Conservation (phyloP, 176 grass and related monocot genomes). For the Puya raimondii region DNA sequence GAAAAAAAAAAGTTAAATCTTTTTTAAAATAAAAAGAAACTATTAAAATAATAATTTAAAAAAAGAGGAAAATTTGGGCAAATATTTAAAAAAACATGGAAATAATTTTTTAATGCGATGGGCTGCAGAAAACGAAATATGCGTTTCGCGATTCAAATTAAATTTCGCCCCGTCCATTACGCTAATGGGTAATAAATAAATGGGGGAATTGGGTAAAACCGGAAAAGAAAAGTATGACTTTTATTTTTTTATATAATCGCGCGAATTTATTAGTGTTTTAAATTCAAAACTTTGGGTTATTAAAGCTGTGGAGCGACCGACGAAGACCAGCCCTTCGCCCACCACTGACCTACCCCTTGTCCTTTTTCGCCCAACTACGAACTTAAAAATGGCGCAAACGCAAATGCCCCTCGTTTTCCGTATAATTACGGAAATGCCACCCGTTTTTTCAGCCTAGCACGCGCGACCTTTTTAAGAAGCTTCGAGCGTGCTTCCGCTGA, state of each 20-base stretch:
- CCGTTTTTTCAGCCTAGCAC: too few species aligned
- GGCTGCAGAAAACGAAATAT: background rate
- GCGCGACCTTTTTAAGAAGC: too few species aligned
- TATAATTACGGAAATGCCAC: background rate
- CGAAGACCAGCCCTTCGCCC: background rate
- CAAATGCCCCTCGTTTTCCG: background rate
- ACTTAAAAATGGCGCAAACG: background rate
- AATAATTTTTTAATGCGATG: background rate
- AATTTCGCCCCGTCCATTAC: background rate
- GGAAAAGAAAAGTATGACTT: background rate
- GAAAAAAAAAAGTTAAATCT: background rate
- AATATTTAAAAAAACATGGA: constrained; percentile 1
- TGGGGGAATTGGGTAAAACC: background rate
- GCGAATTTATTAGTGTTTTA: background rate
- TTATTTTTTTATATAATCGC: background rate
- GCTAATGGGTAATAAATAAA: background rate
- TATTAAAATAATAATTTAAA: background rate
- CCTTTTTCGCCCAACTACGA: background rate
- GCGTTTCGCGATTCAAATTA: background rate
- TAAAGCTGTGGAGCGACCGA: background rate
- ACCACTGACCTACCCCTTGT: background rate
- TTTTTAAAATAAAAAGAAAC: background rate
- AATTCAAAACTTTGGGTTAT: background rate
- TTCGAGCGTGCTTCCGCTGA: too few species aligned
- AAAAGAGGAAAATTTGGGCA: background rate